Percentiles rank a stretch among this genome's conserved stretches.
These are phyloP conservation scores for Evernia prunastri DNA, from an alignment of 495 filamentous ascomycete genomes.

Conservation along the genomic window DNA sequence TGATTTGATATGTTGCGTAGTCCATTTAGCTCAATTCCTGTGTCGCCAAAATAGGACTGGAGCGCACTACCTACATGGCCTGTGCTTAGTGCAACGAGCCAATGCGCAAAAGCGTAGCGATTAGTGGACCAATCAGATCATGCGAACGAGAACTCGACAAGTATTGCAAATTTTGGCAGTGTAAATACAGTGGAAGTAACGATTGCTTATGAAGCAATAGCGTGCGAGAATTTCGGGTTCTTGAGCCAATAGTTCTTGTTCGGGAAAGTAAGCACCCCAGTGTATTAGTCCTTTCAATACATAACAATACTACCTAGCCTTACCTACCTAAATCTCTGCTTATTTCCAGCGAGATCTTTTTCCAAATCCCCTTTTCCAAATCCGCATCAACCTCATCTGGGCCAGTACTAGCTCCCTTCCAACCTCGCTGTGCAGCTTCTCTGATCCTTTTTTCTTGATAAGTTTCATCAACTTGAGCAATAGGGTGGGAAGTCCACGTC, in stretches of 20 bases:
- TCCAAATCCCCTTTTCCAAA: neutral
- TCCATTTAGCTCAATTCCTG: neutral
- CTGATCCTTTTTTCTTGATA: slow-evolving; percentile 1
- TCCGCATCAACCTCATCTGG: neutral
- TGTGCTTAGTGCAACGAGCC: neutral
- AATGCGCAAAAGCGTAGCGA: neutral
- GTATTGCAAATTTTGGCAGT: neutral
- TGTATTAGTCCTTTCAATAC: neutral
- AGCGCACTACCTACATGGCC: neutral
- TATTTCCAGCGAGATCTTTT: neutral
- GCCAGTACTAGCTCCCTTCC: neutral
- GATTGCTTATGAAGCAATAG: neutral
- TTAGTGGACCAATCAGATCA: neutral
- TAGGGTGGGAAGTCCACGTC: neutral
- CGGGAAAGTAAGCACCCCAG: neutral
- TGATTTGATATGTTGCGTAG: neutral
- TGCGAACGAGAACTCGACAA: neutral
- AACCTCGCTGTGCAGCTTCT: neutral
- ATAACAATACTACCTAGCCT: neutral
- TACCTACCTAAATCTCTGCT: neutral
- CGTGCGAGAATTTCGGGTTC: neutral
- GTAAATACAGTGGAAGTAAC: neutral
- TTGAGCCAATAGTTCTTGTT: neutral
- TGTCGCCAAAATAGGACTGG: neutral
- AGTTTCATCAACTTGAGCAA: neutral